These are phyloP conservation scores for Aspergillus ruber DNA, from an alignment of 2,329 filamentous ascomycete genomes.

Conservation along the genomic window DNA sequence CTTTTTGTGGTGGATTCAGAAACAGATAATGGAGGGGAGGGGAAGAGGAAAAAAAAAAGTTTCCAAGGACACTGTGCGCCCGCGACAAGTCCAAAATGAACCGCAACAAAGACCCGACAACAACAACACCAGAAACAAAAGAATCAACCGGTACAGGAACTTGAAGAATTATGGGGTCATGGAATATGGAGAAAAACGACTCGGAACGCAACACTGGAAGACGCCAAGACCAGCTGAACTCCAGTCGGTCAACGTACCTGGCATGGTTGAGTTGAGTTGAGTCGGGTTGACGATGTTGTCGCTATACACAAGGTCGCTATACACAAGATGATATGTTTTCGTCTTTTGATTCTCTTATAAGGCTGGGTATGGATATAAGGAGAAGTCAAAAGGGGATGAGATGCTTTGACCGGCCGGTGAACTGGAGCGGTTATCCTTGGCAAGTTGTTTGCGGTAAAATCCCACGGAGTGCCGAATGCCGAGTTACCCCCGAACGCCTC, in stretches of 20 bases:
- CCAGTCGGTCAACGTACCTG: neutral
- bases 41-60: conserved; percentile 3
- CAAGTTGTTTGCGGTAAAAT: neutral
- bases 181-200: neutral
- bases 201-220: neutral
- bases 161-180: too few species aligned
- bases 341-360: neutral
- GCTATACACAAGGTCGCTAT: neutral
- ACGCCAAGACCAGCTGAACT: neutral
- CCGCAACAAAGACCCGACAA: too few species aligned
- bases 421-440: neutral
- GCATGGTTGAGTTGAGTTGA: neutral
- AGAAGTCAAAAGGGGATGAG: neutral
- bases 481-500: neutral
- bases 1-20: neutral
- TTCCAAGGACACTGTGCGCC: neutral
- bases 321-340: neutral
- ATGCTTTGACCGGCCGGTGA: neutral
- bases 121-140: too few species aligned
- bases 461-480: neutral
- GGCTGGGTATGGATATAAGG: neutral
- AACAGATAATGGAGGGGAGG: neutral
- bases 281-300: neutral
- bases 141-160: too few species aligned
- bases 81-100: too few species aligned